phyloP scores from a whole-genome alignment of 2,329 filamentous ascomycete species.

The Blastomyces gilchristii region DNA sequence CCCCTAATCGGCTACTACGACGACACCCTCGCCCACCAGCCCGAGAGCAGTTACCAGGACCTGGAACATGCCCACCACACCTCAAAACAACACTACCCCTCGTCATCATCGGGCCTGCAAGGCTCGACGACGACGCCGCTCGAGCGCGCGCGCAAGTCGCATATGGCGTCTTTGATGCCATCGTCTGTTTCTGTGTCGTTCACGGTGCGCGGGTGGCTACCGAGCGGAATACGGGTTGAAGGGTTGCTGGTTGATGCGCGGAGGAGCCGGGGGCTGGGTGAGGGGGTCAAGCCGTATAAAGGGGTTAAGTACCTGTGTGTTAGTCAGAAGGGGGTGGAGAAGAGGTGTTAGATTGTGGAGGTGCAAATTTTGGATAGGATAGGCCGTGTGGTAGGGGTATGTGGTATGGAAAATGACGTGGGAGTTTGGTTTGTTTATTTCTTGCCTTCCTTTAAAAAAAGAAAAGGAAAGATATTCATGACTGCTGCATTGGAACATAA shows the following conservation, averaged over 20 bases:
- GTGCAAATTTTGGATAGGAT: too few species aligned
- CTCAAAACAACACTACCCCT: conserved; percentile 10
- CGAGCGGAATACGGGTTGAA: conserved; percentile 55
- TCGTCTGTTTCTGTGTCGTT: conserved; percentile 62
- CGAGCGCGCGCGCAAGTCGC: conserved; percentile 4
- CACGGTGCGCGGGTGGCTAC: conserved; percentile 52
- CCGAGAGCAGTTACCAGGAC: conserved; percentile 12
- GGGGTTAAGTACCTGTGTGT: conserved; percentile 93
- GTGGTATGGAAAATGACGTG: too few species aligned
- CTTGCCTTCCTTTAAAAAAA: too few species aligned
- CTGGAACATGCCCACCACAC: neutral
- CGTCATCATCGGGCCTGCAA: neutral
- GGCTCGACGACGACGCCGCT: neutral
- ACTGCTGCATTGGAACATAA: too few species aligned
- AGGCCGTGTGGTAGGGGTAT: too few species aligned
- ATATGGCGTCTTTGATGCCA: conserved; percentile 56
- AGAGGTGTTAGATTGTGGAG: conserved; percentile 22
- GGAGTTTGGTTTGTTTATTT: too few species aligned
- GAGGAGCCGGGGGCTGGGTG: conserved; percentile 74
- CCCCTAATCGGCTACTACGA: conserved; percentile 39
- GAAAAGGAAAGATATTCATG: too few species aligned
- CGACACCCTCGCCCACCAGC: conserved; percentile 24
- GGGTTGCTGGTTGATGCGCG: conserved; percentile 55
- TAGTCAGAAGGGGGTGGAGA: conserved; percentile 46
- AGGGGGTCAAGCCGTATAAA: conserved; percentile 89